Base-by-base conservation (phyloP, 345 rosid species). In the Gossypium australe region DNA sequence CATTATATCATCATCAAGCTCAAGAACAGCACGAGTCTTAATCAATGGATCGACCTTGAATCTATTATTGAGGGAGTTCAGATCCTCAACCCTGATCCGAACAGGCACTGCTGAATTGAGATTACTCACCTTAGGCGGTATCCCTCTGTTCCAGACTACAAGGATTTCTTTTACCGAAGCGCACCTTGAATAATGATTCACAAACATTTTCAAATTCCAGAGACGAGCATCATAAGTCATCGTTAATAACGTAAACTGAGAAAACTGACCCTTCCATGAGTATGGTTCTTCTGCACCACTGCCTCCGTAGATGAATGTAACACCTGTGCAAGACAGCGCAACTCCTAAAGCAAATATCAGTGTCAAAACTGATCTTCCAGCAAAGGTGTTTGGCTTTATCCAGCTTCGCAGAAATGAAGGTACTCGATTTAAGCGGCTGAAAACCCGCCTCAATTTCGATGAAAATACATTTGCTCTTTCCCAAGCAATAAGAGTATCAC, bases 211-310 rank as follows among this genome's bases (percentile, higher is more conserved):
- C 84, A 95, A 80, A 83, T 95, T 95, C 99, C 99, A 95, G 17
- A 93, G 89, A 49, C 99, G 99, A 57, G 99, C 94, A 45, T 91
- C 97, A 12, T 91, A 93, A 5, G 99, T 95, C 99, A 95, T 93
- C 2, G 99, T 89, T 58, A 90, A 80, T 75, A 95, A 68, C 11
- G 99, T 95, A 85, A 95, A 95, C 79, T 93, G 93, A 43, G 99
- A 95, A 78, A 81, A 79, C 56, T 89, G 86, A 78, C 97, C 91
- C 58, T 89, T 87, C 78, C 84, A 80, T 0, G 79, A 75, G 82
- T 91, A 92, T 58, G 94, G 86, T 75, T 84, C 87, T n/a, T 85
- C 85, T 0, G 94, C 97, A 43, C 96, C 98, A 62, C 75, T 90
- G 74, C 99, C 98, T 47, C 98, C 98, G 49, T 81, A 93, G 53